Conservation (phyloP, 2,329 filamentous ascomycete genomes). For the Fusarium nygamai region DNA sequence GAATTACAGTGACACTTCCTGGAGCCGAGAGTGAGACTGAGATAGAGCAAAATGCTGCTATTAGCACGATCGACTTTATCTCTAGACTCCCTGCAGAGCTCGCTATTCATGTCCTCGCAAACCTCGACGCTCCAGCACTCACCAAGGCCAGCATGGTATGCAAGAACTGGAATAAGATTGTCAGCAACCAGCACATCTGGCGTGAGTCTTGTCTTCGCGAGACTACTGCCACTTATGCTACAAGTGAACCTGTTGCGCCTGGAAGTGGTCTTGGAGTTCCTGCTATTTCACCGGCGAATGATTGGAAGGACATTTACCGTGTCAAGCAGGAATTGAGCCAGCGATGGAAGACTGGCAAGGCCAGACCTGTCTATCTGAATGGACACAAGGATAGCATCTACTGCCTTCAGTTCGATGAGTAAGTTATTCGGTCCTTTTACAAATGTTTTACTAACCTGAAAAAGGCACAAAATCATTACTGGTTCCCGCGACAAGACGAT, state of each 20-base stretch:
- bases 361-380: conserved; percentile 86
- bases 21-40: conserved; percentile 48
- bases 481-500: conserved; percentile 96
- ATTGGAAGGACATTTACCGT: conserved; percentile 89
- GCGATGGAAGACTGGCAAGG: conserved; percentile 82
- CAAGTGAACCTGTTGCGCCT: conserved; percentile 60
- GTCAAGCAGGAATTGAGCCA: conserved; percentile 79
- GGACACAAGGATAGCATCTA: conserved; percentile 97
- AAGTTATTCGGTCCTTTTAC: conserved; percentile 49
- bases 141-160: conserved; percentile 62
- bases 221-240: conserved; percentile 69
- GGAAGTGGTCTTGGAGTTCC: conserved; percentile 69
- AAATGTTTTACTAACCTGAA: conserved; percentile 47
- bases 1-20: conserved; percentile 63
- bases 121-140: conserved; percentile 64
- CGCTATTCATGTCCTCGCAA: conserved; percentile 66
- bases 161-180: conserved; percentile 58
- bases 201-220: conserved; percentile 70
- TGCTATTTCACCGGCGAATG: conserved; percentile 65
- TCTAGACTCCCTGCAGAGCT: conserved; percentile 65
- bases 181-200: conserved; percentile 69
- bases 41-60: conserved; percentile 51
- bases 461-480: conserved; percentile 91
- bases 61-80: conserved; percentile 68
- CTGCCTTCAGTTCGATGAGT: conserved; percentile 98